phyloP scores from a whole-genome alignment of 371 early-diverging fungal species.

The Zancudomyces culisetae region DNA sequence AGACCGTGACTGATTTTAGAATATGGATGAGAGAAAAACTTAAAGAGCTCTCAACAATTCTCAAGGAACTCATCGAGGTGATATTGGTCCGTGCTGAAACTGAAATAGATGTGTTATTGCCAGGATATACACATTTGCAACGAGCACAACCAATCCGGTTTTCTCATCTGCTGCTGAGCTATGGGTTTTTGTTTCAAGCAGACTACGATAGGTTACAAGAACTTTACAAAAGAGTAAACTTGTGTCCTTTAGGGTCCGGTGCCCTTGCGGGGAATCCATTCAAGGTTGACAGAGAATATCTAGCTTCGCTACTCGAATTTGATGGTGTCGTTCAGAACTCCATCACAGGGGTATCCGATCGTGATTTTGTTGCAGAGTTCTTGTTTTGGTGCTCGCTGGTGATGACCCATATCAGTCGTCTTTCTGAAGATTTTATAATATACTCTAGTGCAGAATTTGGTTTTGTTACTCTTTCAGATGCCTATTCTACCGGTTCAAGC shows the following conservation, averaged over 20 bases:
- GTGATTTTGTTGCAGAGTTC: constrained; percentile 92
- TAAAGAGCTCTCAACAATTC: constrained; percentile 29
- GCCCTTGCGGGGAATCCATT: constrained; percentile 96
- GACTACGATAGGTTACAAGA: constrained; percentile 72
- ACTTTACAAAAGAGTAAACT: constrained; percentile 56
- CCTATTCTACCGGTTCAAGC: constrained; percentile 90
- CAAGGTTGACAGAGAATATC: constrained; percentile 70
- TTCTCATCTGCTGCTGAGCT: constrained; percentile 72
- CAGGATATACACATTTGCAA: constrained; percentile 95
- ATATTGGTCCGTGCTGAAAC: constrained; percentile 56
- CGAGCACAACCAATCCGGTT: constrained; percentile 96
- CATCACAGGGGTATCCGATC: constrained; percentile 75
- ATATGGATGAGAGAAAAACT: constrained; percentile 79
- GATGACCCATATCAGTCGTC: constrained; percentile 80
- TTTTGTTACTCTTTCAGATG: constrained; percentile 79
- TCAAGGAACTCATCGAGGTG: constrained; percentile 55
- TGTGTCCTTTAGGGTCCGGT: constrained; percentile 78
- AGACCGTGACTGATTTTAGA: constrained; percentile 95
- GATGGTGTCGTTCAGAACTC: constrained; percentile 65
- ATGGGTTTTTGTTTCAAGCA: constrained; percentile 75
- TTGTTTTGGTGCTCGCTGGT: constrained; percentile 73
- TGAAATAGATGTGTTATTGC: constrained; percentile 83
- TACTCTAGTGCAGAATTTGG: constrained; percentile 84
- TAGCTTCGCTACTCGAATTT: constrained; percentile 78
- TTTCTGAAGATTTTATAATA: constrained; percentile 87